phyloP scores from a whole-genome alignment of 495 filamentous ascomycete genomes.

The Trichoderma parareesei region DNA sequence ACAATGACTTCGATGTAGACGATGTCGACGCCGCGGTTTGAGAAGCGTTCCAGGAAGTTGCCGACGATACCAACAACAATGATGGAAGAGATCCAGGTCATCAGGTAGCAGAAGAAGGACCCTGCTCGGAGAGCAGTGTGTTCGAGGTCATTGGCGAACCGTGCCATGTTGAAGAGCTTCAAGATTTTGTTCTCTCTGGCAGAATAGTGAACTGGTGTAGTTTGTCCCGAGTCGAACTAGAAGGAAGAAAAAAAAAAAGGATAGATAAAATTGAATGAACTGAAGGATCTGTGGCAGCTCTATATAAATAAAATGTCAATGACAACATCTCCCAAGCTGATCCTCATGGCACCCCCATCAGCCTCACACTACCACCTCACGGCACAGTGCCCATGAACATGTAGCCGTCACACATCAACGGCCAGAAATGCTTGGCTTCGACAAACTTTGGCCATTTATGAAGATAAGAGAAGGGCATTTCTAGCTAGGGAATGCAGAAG shows the following conservation, averaged over 20 bases:
- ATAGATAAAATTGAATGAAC: too few relatives aligned
- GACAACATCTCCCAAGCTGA: neutral
- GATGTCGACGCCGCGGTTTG: neutral
- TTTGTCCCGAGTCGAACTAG: too few relatives aligned
- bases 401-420: neutral
- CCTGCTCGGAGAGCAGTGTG: neutral
- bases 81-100: neutral
- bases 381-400: neutral
- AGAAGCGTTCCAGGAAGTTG: neutral
- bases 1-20: slow-evolving; percentile 7
- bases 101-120: neutral
- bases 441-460: slow-evolving; percentile 7
- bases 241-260: neutral
- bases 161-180: neutral
- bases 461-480: slow-evolving; percentile 1
- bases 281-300: neutral
- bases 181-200: neutral
- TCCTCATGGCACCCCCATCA: neutral
- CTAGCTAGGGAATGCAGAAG: neutral
- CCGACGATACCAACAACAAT: neutral
- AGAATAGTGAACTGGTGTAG: neutral
- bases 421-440: neutral
- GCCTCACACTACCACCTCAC: neutral
- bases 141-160: neutral
- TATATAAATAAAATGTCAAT: slow-evolving; percentile 2